Base-by-base conservation (phyloP, 2,329 filamentous ascomycete genomes). In the Didymella pinodella region DNA sequence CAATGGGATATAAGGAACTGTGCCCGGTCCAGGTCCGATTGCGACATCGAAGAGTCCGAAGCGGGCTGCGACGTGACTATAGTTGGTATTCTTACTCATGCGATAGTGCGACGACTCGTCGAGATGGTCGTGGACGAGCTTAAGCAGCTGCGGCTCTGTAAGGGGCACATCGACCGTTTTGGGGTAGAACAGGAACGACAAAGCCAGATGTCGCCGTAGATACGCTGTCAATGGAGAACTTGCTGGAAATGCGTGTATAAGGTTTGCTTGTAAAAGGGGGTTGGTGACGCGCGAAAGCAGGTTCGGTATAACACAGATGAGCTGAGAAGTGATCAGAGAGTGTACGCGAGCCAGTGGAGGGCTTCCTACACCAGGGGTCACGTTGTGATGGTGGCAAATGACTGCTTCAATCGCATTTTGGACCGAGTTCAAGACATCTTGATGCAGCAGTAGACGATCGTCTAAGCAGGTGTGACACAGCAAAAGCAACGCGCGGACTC, bases 31-130 rank as follows among this genome's bases (percentile, higher is more conserved):
- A 57, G 89, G 86, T 59, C 92, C 91, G 50, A 97, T 82, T 16
- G 87, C 89, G 38, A 92, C 85, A 70, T 95, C 89, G 5, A 97
- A 84, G 20, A 96, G 84, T 3, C 83, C 78, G 3, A 91, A 81
- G 16, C 87, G 82, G 2, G 90, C 87, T 32, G 83, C 81, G 1
- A 97, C 83, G 54, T 88, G 82, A 16, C 82, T 80, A 75, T 91
- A 97, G 75, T 97, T 79, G 16, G 88, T 90, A 29, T 81, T 67
- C 16, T 79, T 79, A 3, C 75, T 81, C 64, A 89, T 78, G 22
- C 75, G 71, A 67, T 90, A 90, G 25, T 83, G 79, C 0, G 80
- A 75, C 36, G 62, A 71, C 4, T 43, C 65, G 8, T 70, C 50
- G n/a, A 81, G 66, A 51, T 70, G 65, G 25, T 54, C 55, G 34